Evolutionary conservation across 345 rosid genomes (phyloP), one percentile per base, ranked within the genome.

Genomic region (Nasturtium officinale): DNA sequence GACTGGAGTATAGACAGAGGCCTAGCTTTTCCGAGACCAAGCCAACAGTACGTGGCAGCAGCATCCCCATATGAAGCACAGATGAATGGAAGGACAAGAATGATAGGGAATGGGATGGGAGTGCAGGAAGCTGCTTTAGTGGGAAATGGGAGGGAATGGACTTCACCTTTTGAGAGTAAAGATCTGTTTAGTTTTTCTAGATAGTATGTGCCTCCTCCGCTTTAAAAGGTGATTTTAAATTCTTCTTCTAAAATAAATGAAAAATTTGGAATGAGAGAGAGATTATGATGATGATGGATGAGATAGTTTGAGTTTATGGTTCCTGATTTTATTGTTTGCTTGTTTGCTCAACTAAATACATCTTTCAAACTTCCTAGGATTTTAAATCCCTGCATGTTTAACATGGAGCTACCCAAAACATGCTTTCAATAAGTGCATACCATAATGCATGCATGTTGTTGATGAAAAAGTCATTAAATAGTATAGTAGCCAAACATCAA

Each of bases 101-200:
- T 78, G 47, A 25, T 83, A 25, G 28, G 80, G 13, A 83, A 78
- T n/a, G 83, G 83, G 46, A 68, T 55, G 7, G 86, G 89, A 73
- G 75, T 84, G 62, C 85, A 77, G 57, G 88, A 85, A 12, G 60
- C 56, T 21, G 81, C 74, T 13, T 62, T 85, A 25, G 76, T 82
- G 11, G 77, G 82, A 5, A 84, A 82, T 60, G 80, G 89, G 0
- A 85, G 79, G 26, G 98, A 93, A 28, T 93, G 98, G 98, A 86
- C 90, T 1, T 93, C 98, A 1, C 98, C 98, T 1, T 90, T 93
- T 61, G 97, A 85, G 74, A 97, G 89, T 77, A 84, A 84, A 48
- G 98, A 93, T 82, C 86, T 93, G 67, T 89, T 93, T 86, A 87
- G 90, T 78, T 79, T 93, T 77, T 89, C 98, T 38, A 89, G 96